phyloP scores from a whole-genome alignment of 2,329 filamentous ascomycete species.

The Neopestalotiopsis clavispora region DNA sequence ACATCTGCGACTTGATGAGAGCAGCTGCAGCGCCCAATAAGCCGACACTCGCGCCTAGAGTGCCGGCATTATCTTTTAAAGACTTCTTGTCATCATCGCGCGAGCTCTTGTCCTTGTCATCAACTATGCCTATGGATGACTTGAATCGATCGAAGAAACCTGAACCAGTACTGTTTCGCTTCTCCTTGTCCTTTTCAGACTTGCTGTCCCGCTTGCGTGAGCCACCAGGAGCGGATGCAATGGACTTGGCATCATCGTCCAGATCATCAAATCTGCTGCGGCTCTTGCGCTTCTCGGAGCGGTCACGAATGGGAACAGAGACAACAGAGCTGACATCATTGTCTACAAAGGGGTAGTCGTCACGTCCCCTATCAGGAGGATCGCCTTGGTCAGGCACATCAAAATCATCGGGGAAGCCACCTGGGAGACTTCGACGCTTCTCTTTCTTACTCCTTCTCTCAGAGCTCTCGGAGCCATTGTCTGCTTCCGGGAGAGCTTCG shows the following conservation, averaged over 20 bases:
- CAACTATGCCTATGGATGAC: constrained; percentile 41
- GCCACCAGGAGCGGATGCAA: constrained; percentile 46
- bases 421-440: constrained; percentile 41
- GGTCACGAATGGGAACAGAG: constrained; percentile 45
- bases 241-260: constrained; percentile 49
- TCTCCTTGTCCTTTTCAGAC: constrained; percentile 39
- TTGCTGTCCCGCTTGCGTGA: constrained; percentile 31
- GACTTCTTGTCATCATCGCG: constrained; percentile 50
- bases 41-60: constrained; percentile 73
- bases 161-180: constrained; percentile 45
- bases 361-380: constrained; percentile 43
- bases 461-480: constrained; percentile 25
- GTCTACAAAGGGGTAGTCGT: constrained; percentile 44
- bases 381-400: constrained; percentile 42
- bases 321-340: constrained; percentile 55
- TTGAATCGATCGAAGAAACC: constrained; percentile 57
- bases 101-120: constrained; percentile 34
- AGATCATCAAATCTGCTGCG: constrained; percentile 45
- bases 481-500: constrained; percentile 27
- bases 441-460: constrained; percentile 43
- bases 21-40: constrained; percentile 55
- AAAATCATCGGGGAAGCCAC: constrained; percentile 36
- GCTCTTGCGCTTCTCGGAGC: constrained; percentile 41
- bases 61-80: constrained; percentile 77
- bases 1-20: constrained; percentile 43